Evolutionary conservation across 371 early-diverging fungal genomes (phyloP).

Genomic region (Mucor irregularis): DNA sequence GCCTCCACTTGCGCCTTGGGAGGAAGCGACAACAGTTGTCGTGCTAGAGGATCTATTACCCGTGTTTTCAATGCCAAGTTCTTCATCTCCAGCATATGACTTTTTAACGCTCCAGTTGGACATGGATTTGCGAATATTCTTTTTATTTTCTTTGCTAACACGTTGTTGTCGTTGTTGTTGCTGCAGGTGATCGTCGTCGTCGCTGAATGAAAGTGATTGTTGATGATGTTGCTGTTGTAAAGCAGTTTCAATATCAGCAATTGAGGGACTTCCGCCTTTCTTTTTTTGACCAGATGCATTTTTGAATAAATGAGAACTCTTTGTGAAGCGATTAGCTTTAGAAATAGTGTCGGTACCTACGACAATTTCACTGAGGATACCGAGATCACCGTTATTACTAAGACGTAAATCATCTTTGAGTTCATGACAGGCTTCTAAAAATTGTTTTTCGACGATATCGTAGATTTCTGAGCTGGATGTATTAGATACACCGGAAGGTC

Average conservation of each 20-base stretch:
- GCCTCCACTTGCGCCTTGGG: too few relatives aligned
- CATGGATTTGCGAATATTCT: not conserved
- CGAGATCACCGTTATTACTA: conserved; percentile 24
- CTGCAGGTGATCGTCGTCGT: too few relatives aligned
- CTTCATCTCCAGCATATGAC: conserved; percentile 5
- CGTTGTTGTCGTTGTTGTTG: not conserved
- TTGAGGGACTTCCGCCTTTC: not conserved
- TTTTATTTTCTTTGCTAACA: not conserved
- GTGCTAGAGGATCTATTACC: conserved; percentile 4
- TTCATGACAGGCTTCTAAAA: conserved; percentile 26
- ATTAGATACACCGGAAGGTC: conserved; percentile 9
- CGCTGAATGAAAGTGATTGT: too few relatives aligned
- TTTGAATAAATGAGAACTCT: not conserved
- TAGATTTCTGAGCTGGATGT: conserved; percentile 6
- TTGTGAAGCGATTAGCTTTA: not conserved
- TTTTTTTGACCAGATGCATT: conserved; percentile 5
- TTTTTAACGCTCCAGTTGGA: not conserved
- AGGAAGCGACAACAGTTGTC: not conserved
- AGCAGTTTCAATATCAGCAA: not conserved
- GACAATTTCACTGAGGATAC: conserved; percentile 40
- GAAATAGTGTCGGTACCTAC: conserved; percentile 32
- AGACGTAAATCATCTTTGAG: conserved; percentile 31
- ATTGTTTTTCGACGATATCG: conserved; percentile 17
- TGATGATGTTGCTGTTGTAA: not conserved
- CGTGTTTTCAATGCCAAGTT: conserved; percentile 8